Percentiles rank a stretch among this genome's conserved stretches.
Conservation (phyloP, 2,329 filamentous ascomycete genomes). For the Colletotrichum paranaense region DNA sequence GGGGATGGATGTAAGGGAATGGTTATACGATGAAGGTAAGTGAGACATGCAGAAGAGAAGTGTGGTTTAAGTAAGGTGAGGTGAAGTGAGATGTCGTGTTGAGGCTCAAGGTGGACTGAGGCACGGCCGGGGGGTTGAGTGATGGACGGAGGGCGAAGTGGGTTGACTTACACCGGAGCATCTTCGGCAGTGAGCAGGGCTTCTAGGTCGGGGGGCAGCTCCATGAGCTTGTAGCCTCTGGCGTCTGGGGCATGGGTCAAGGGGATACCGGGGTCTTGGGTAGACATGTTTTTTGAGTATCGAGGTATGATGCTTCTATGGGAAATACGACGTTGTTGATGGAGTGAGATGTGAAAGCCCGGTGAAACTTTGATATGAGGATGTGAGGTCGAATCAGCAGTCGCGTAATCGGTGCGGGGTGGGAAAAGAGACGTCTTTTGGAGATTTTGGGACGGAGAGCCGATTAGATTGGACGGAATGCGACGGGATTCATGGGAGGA, state of each 20-base stretch:
- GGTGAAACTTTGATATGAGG: neutral
- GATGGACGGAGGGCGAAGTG: conserved; percentile 7
- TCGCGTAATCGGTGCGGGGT: conserved; percentile 26
- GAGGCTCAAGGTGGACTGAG: conserved; percentile 14
- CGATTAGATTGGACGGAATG: neutral
- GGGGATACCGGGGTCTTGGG: conserved; percentile 59
- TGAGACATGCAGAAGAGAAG: neutral
- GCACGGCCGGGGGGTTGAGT: conserved; percentile 1
- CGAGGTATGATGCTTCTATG: neutral
- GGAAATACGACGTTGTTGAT: neutral
- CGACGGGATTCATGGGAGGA: neutral
- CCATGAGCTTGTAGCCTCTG: conserved; percentile 68
- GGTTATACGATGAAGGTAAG: no score
- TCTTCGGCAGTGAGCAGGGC: conserved; percentile 64
- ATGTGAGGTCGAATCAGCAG: conserved; percentile 2
- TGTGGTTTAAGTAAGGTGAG: conserved; percentile 2
- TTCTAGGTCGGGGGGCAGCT: conserved; percentile 70
- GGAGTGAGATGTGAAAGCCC: neutral
- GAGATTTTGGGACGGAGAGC: neutral
- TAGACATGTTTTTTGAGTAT: conserved; percentile 51
- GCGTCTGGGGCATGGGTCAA: conserved; percentile 62
- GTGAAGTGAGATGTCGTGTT: conserved; percentile 1
- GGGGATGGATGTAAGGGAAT: neutral
- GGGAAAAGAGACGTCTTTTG: neutral
- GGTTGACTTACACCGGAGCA: conserved; percentile 60